Evolutionary conservation across 148 eudicot species (phyloP), one percentile per base, ranked within the genome.

Genomic region (Simmondsia chinensis): DNA sequence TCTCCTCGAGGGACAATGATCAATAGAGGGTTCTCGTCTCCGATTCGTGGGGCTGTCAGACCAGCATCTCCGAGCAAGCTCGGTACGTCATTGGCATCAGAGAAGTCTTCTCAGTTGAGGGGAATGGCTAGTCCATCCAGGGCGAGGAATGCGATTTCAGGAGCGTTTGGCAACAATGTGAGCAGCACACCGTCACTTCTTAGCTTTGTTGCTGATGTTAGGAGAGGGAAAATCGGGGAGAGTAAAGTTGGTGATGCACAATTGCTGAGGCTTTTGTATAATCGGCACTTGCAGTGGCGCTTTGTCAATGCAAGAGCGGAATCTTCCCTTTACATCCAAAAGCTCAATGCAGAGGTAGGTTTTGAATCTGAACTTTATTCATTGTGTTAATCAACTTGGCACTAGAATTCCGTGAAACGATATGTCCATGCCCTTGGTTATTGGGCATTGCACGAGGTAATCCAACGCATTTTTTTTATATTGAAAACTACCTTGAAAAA

Each of bases 261-360:
- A 59, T 53, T 56, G 16, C 60, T 80, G 39, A 70, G 81, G 59
- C 40, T 88, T 47, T 29, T 83, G 17, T 54, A 77, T 58, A 83
- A 83, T 50, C 71, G 81, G 39, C 71, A 74, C 9, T 63, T 88
- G 68, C 97, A 88, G 55, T 88, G 97, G 97, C 70, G 87, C 29
- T 77, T 75, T 64, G 69, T 63, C 8, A 89, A 84, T 71, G 91
- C 93, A 1, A 75, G 72, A 68, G 70, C 68, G 4, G 82, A 76
- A 56, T 60, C 71, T 52, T 66, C 82, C 18, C 50, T 71, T 52
- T 50, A 38, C 37, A 42, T 50, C 18, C 81, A 74, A 60, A 65
- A 44, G 48, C 56, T 37, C 20, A 56, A 52, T 36, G 73, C 74
- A 18, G 84, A 84, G 95, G 97, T 89, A 84, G 37, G 47, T 12